Percentiles rank a stretch among this genome's conserved stretches.
Evolutionary conservation across 2,329 filamentous ascomycete genomes (phyloP).

Genomic region (Stachybotrys echinatus): DNA sequence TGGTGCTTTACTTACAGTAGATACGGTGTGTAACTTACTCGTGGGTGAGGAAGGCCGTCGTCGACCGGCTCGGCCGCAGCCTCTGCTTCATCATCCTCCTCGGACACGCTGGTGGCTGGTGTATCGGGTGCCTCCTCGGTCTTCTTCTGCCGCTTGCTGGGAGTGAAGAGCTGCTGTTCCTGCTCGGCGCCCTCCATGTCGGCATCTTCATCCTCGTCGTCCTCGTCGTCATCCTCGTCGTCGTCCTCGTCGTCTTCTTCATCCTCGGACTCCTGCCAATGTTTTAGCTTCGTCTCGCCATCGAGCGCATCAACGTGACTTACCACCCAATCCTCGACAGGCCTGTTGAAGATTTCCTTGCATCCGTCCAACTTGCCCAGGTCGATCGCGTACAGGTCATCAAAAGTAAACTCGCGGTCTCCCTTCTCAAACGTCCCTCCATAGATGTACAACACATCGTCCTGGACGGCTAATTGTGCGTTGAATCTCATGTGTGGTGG

Average conservation of each 20-base stretch:
- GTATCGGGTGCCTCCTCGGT: conserved; percentile 36
- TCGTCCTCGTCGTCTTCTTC: conserved; percentile 55
- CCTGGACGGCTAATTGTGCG: conserved; percentile 82
- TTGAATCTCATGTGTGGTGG: conserved; percentile 91
- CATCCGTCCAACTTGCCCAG: conserved; percentile 93
- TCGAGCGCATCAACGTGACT: conserved; percentile 14
- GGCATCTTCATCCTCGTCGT: conserved; percentile 51
- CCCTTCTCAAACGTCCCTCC: conserved; percentile 94
- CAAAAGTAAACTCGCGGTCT: conserved; percentile 91
- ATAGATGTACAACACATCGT: conserved; percentile 89
- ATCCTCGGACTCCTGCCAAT: conserved; percentile 48
- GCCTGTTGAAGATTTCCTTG: conserved; percentile 81
- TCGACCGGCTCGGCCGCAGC: conserved; percentile 50
- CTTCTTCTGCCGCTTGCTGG: conserved; percentile 54
- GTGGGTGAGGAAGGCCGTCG: conserved; percentile 69
- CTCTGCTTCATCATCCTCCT: conserved; percentile 43
- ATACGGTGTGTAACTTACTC: conserved; percentile 31
- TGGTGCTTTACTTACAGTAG: no score
- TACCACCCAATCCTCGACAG: conserved; percentile 78
- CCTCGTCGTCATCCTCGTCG: conserved; percentile 57
- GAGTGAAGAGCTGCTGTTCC: conserved; percentile 38
- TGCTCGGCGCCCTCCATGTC: conserved; percentile 45
- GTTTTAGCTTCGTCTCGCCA: conserved; percentile 8
- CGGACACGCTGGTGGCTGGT: conserved; percentile 21
- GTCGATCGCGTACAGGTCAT: conserved; percentile 89